phyloP scores from a whole-genome alignment of 768 basidiomycete genomes.

The Tephrocybe sp. region DNA sequence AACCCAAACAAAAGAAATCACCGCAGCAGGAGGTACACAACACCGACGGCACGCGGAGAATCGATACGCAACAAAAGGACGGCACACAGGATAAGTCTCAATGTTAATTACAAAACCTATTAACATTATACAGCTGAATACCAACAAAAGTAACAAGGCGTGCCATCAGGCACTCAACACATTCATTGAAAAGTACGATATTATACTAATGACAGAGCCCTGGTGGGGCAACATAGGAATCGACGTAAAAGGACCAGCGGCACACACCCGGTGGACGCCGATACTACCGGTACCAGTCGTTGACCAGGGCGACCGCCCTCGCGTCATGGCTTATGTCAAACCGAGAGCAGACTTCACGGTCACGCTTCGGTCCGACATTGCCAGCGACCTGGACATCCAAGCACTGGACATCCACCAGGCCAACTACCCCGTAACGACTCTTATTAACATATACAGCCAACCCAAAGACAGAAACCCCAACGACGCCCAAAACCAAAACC shows the following conservation, averaged over 20 bases:
- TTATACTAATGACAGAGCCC: not conserved
- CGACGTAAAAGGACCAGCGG: not conserved
- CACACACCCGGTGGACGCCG: no score
- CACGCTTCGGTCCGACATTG: constrained; percentile 22
- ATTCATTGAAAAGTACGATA: not conserved
- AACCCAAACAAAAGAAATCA: no score
- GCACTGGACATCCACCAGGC: constrained; percentile 20
- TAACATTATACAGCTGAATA: not conserved
- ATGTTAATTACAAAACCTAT: not conserved
- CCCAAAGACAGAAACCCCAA: not conserved
- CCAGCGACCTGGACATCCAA: constrained; percentile 22
- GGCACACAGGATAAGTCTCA: not conserved
- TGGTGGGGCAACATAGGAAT: not conserved
- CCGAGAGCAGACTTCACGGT: constrained; percentile 18
- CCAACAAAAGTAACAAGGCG: not conserved
- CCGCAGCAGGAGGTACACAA: no score
- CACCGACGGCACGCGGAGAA: no score
- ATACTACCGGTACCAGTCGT: no score
- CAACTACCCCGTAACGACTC: constrained; percentile 6
- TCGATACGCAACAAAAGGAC: not conserved
- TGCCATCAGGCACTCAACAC: not conserved
- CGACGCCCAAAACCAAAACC: no score
- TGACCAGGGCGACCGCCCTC: constrained; percentile 10
- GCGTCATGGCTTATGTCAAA: constrained; percentile 19
- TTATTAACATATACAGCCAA: constrained; percentile 4